phyloP scores from a whole-genome alignment of 2,329 filamentous ascomycete species.

The Allantophomopsis cytisporea region DNA sequence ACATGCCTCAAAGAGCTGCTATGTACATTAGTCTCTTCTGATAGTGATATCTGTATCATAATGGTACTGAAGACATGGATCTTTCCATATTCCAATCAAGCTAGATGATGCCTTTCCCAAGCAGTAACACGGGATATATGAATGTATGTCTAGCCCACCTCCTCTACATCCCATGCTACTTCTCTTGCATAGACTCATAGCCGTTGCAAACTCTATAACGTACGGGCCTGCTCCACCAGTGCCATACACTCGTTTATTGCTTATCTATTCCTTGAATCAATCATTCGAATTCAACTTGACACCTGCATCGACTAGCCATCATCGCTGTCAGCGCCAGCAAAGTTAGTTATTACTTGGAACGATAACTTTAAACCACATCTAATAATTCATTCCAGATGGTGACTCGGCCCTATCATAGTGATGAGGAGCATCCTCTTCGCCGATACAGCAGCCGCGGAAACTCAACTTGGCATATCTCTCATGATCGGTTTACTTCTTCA shows the following conservation, averaged over 20 bases:
- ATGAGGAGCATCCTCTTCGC: conserved; percentile 1
- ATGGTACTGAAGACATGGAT: too few relatives aligned
- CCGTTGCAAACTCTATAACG: neutral
- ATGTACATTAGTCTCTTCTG: too few relatives aligned
- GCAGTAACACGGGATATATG: neutral
- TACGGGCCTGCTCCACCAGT: neutral
- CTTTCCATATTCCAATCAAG: too few relatives aligned
- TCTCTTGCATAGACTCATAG: neutral
- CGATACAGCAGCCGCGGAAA: conserved; percentile 1
- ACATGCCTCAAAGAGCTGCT: too few relatives aligned
- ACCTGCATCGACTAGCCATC: too few relatives aligned
- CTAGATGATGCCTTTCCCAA: too few relatives aligned
- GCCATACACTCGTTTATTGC: too few relatives aligned
- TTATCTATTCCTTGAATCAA: neutral
- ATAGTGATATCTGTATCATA: too few relatives aligned
- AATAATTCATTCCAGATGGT: neutral
- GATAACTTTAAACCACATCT: too few relatives aligned
- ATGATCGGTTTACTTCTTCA: conserved; percentile 12
- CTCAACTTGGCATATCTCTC: conserved; percentile 10
- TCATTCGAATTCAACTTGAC: neutral
- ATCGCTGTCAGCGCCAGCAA: too few relatives aligned
- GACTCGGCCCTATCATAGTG: neutral
- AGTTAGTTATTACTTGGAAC: too few relatives aligned
- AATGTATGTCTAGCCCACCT: neutral
- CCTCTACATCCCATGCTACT: neutral